Conservation (phyloP, 257 asterid species). For the Echium plantagineum region DNA sequence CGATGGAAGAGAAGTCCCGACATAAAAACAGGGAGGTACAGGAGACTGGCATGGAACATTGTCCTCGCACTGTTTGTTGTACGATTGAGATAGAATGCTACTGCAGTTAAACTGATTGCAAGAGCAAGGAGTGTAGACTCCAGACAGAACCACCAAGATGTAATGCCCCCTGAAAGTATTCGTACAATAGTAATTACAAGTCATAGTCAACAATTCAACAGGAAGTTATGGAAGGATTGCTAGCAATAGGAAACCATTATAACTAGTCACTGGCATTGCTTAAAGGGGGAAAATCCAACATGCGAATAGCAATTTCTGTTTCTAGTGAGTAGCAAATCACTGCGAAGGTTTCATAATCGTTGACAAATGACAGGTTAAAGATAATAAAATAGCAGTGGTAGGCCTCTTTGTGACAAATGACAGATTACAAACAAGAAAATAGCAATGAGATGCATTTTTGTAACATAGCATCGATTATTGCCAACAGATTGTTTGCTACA, state of each 20-base stretch:
- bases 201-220: background rate
- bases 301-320: too few relatives aligned
- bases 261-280: background rate
- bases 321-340: background rate
- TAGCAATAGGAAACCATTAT: background rate
- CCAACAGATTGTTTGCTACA: too few relatives aligned
- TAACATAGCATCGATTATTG: background rate
- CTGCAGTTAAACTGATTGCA: slow-evolving; percentile 75
- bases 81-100: slow-evolving; percentile 51
- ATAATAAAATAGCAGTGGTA: too few relatives aligned
- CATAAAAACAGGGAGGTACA: slow-evolving; percentile 95
- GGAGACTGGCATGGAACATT: slow-evolving; percentile 94
- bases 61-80: slow-evolving; percentile 60
- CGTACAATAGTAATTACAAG: background rate
- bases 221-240: background rate
- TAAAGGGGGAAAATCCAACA: too few relatives aligned
- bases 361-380: background rate
- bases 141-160: slow-evolving; percentile 84
- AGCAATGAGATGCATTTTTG: background rate
- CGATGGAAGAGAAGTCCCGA: slow-evolving; percentile 85
- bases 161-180: slow-evolving; percentile 59
- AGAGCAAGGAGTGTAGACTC: slow-evolving; percentile 87
- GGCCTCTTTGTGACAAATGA: background rate
- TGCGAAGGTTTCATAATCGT: background rate
- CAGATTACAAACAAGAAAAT: background rate